Evolutionary conservation across 2,329 filamentous ascomycete species (phyloP).

Genomic region (Penicillium sp.): DNA sequence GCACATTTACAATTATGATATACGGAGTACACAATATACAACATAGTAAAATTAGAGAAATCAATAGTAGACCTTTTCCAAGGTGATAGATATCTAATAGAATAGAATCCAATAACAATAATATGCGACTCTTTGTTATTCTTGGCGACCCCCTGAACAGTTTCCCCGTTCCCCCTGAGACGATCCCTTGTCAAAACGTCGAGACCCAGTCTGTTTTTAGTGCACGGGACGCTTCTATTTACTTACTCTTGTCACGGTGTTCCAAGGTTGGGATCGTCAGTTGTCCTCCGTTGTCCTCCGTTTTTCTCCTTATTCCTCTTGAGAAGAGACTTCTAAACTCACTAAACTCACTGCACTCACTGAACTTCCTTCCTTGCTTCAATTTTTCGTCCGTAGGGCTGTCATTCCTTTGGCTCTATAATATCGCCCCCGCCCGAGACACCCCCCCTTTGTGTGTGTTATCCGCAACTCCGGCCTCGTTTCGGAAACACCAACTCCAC

Average conservation of each 20-base stretch:
- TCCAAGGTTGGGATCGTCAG: slow-evolving; percentile 19
- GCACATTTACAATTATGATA: too few species aligned
- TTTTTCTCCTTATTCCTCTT: slow-evolving; percentile 14
- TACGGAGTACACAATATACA: neutral
- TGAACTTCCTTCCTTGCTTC: neutral
- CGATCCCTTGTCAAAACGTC: slow-evolving; percentile 5
- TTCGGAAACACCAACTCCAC: neutral
- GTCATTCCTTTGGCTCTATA: slow-evolving; percentile 21
- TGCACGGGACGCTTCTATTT: slow-evolving; percentile 13
- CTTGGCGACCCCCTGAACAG: slow-evolving; percentile 12
- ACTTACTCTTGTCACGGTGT: neutral
- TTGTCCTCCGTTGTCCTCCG: slow-evolving; percentile 18
- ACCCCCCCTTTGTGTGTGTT: neutral
- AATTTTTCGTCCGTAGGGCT: slow-evolving; percentile 13
- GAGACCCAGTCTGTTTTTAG: slow-evolving; percentile 4
- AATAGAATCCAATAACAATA: neutral
- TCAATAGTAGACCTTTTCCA: neutral
- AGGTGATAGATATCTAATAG: neutral
- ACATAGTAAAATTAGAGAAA: neutral
- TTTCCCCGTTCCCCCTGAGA: slow-evolving; percentile 5
- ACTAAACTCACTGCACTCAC: neutral
- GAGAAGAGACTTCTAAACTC: neutral
- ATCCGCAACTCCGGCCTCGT: neutral
- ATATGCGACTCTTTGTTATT: neutral
- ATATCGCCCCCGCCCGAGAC: slow-evolving; percentile 10